Base-by-base conservation (phyloP, 2,329 filamentous ascomycete species). In the Colletotrichum liaoningense region DNA sequence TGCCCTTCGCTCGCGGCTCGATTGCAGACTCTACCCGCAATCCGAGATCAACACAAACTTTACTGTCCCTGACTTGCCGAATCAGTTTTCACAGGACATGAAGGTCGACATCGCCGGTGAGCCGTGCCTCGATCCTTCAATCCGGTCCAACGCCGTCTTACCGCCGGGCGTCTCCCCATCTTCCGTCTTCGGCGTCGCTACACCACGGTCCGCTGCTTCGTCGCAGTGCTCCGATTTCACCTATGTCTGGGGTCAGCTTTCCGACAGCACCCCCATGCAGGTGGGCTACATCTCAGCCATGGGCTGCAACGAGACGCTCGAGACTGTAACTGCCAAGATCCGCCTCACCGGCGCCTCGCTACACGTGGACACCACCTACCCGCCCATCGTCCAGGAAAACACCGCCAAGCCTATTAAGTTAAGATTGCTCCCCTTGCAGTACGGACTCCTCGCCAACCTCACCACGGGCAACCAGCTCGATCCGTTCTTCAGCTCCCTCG, bases 221-320 rank as follows among this genome's bases (percentile, higher is more conserved):
- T 76, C 76, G 7, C 80, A 82, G 59, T 82, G 77, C 63, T 80
- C 76, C 6, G 79, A 81, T 66, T 81, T 80, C 78, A 35, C 83
- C 26, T 84, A 81, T 62, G 77, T 81, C 54, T 84, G 83, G 82
- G 82, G 82, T 38, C 77, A 78, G 49, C 73, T 83, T 1, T 64
- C 79, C 24, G 75, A 77, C 55, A 77, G 73, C 24, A 75, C 76
- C 24, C 74, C 77, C 28, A 74, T 78, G 57, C 75, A 78, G 1
- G 79, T 84, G 12, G 76, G 75, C 46, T 77, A 76, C 49, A 77
- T 83, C 19, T 79, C 78, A 5, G 81, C 80, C 5, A 68, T 84
- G 67, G 79, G 79, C 24, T 85, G 83, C 75, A 85, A 85, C 75
- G 83, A 84, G 75, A 79, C 80, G 2, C 73, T 82, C 2, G 76